phyloP scores from a whole-genome alignment of 2,329 filamentous ascomycete genomes.

The Colletotrichum zoysiae region DNA sequence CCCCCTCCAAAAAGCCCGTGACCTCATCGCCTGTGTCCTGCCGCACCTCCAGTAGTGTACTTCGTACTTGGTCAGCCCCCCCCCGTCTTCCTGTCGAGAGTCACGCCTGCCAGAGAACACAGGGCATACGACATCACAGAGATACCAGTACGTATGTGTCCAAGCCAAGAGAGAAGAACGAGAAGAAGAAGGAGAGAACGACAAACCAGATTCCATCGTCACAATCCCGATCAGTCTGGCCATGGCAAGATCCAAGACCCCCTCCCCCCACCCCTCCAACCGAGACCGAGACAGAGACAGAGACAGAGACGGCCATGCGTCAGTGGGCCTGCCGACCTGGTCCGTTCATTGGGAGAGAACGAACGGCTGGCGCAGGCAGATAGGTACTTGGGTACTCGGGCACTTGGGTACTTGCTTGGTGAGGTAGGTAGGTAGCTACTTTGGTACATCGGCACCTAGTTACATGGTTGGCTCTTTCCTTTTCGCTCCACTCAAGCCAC shows the following conservation, averaged over 20 bases:
- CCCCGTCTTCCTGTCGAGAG: neutral
- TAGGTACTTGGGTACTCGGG: neutral
- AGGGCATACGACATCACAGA: neutral
- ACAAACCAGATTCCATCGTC: slow-evolving; percentile 13
- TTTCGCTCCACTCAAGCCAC: slow-evolving; percentile 4
- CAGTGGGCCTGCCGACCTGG: neutral
- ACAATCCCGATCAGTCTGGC: slow-evolving; percentile 9
- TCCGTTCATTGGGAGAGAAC: neutral
- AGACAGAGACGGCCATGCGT: neutral
- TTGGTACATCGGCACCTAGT: neutral
- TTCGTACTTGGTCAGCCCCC: slow-evolving; percentile 2
- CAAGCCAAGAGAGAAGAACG: neutral
- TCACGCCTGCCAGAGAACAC: neutral
- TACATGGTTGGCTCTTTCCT: neutral
- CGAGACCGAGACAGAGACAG: neutral
- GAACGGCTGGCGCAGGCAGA: neutral
- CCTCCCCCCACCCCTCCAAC: too few species aligned
- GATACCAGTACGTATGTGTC: too few species aligned
- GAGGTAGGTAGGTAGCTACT: neutral
- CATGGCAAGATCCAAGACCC: neutral
- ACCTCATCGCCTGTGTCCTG: slow-evolving; percentile 29
- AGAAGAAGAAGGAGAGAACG: neutral
- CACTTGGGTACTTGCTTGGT: neutral
- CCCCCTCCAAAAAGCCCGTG: slow-evolving; percentile 25
- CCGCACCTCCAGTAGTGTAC: neutral